Conservation (phyloP, 75 land plant species). For the Sequoia sempervirens region DNA sequence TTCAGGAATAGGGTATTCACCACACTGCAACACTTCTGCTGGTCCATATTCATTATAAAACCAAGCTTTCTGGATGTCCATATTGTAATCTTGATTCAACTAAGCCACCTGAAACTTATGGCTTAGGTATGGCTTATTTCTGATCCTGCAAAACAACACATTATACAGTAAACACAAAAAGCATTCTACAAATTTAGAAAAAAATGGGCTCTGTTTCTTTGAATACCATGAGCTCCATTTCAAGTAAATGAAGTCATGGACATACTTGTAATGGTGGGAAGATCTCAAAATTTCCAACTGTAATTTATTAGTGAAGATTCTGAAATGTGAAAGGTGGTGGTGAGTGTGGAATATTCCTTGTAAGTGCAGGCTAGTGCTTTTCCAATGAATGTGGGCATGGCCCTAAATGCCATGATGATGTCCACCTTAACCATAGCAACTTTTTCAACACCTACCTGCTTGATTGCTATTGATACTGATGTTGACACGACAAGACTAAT, state of each 20-base stretch:
- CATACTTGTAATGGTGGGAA: background rate
- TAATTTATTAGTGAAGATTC: background rate
- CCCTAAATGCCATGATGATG: background rate
- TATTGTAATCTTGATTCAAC: background rate
- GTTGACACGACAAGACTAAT: background rate
- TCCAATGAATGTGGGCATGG: background rate
- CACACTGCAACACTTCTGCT: constrained; percentile 32
- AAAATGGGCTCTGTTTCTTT: background rate
- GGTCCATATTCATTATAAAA: constrained; percentile 33
- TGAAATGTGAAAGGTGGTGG: constrained; percentile 3
- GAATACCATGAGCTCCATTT: background rate
- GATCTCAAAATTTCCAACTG: background rate
- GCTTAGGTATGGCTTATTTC: background rate
- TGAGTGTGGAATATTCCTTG: constrained; percentile 3
- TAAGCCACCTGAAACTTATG: background rate
- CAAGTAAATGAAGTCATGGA: background rate
- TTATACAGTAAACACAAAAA: background rate
- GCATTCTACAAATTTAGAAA: background rate
- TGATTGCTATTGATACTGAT: background rate
- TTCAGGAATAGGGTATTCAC: constrained; percentile 30
- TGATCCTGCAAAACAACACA: background rate
- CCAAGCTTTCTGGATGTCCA: constrained; percentile 34
- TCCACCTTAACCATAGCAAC: constrained; percentile 1
- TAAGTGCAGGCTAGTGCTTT: background rate
- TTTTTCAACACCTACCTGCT: background rate